Conservation (phyloP, 768 basidiomycete species). For the Hemileccinum rubropunctum region DNA sequence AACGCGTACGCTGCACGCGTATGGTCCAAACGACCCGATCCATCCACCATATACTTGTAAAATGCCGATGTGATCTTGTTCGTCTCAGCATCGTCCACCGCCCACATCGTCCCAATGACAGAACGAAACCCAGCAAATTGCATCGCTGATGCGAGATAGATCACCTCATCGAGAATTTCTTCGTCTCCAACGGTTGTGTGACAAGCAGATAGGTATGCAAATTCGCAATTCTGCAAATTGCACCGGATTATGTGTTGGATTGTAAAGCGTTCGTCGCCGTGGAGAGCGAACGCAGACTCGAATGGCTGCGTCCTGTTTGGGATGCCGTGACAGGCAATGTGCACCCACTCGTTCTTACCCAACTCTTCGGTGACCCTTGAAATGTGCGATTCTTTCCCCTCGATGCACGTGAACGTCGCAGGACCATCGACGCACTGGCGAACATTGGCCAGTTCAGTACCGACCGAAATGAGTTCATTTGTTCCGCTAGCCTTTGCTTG, state of each 20-base stretch:
- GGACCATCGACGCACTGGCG: background rate
- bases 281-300: conserved; percentile 7
- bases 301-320: conserved; percentile 10
- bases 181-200: conserved; percentile 22
- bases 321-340: conserved; percentile 22
- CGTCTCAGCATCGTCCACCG: background rate
- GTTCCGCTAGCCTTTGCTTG: background rate
- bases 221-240: conserved; percentile 1
- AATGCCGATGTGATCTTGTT: background rate
- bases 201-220: conserved; percentile 22
- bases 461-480: background rate
- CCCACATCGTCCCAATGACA: conserved; percentile 15
- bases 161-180: conserved; percentile 22
- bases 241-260: conserved; percentile 4
- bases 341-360: conserved; percentile 13
- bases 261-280: background rate
- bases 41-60: background rate
- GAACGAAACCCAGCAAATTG: conserved; percentile 20
- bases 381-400: background rate
- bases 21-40: background rate
- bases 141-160: conserved; percentile 26
- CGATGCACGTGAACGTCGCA: background rate
- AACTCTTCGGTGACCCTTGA: conserved; percentile 1
- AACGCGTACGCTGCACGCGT: background rate
- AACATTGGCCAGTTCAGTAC: background rate